Conservation (phyloP, 768 basidiomycete genomes). For the Russula ochroleuca region DNA sequence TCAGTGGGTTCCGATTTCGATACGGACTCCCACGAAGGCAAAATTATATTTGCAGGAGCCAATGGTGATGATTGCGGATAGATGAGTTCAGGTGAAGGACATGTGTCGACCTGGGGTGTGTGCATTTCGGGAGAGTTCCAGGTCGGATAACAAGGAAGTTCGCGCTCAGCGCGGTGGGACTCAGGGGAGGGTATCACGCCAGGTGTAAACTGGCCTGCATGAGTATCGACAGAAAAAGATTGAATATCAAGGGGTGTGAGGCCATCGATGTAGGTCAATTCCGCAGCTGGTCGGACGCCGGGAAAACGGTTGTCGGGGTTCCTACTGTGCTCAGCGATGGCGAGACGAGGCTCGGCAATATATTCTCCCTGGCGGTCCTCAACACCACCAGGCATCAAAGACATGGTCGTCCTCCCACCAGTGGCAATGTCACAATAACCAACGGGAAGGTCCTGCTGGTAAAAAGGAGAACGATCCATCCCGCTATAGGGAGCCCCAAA, state of each 20-base stretch:
- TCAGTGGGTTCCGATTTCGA: neutral
- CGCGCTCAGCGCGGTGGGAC: neutral
- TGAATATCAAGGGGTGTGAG: neutral
- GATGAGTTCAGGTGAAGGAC: neutral
- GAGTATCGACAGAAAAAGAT: neutral
- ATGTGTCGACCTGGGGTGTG: neutral
- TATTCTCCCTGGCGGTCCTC: neutral
- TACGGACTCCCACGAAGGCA: neutral
- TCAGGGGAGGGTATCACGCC: neutral
- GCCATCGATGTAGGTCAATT: neutral
- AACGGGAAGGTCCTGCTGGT: neutral
- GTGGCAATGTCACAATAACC: neutral
- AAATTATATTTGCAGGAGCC: neutral
- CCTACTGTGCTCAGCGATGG: neutral
- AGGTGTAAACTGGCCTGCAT: neutral
- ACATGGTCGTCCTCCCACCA: neutral
- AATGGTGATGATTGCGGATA: neutral
- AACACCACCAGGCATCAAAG: neutral
- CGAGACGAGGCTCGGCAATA: neutral
- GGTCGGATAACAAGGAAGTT: neutral
- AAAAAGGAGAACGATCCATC: neutral
- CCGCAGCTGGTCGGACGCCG: neutral
- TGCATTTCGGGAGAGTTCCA: neutral
- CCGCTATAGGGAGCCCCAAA: neutral
- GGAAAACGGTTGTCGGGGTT: neutral